phyloP scores from a whole-genome alignment of 2,329 filamentous ascomycete species.

The Diplocarpon rosae region DNA sequence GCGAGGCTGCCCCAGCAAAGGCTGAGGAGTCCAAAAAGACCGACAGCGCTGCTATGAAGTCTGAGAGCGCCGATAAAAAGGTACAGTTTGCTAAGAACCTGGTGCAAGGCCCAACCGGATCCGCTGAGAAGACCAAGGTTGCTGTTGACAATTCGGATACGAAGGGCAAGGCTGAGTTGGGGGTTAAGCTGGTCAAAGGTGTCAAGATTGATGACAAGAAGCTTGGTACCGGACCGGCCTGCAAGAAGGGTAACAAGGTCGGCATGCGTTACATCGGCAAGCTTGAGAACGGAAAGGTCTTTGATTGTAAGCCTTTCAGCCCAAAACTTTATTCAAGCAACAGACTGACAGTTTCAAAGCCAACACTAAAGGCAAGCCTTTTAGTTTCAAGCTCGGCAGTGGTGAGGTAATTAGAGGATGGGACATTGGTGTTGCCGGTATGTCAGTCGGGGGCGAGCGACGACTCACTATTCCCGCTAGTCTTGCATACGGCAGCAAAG shows the following conservation, averaged over 20 bases:
- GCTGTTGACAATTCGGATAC: slow-evolving; percentile 39
- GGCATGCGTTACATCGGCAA: slow-evolving; percentile 98
- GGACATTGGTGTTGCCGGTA: slow-evolving; percentile 89
- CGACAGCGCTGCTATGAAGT: slow-evolving; percentile 30
- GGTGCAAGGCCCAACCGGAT: slow-evolving; percentile 84
- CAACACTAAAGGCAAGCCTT: slow-evolving; percentile 98
- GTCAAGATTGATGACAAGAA: slow-evolving; percentile 96
- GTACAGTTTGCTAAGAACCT: slow-evolving; percentile 99
- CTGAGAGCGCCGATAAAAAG: slow-evolving; percentile 70
- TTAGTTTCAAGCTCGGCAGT: slow-evolving; percentile 86
- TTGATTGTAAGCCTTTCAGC: slow-evolving; percentile 60
- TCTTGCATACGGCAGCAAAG: slow-evolving; percentile 81
- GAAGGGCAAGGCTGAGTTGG: slow-evolving; percentile 42
- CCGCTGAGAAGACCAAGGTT: slow-evolving; percentile 37
- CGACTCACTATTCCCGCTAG: slow-evolving; percentile 79
- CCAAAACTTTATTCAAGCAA: slow-evolving; percentile 11
- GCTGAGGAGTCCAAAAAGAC: slow-evolving; percentile 47
- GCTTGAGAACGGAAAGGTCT: slow-evolving; percentile 86
- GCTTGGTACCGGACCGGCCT: slow-evolving; percentile 68
- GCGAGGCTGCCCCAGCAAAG: slow-evolving; percentile 61
- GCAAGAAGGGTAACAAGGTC: slow-evolving; percentile 83
- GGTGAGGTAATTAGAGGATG: slow-evolving; percentile 98
- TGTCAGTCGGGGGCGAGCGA: slow-evolving; percentile 88
- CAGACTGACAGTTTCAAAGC: slow-evolving; percentile 37
- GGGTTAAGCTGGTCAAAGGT: slow-evolving; percentile 72